These are phyloP conservation scores for Wickerhamiella alocasiicola DNA, from an alignment of 805 yeast genomes.

Conservation along the genomic window DNA sequence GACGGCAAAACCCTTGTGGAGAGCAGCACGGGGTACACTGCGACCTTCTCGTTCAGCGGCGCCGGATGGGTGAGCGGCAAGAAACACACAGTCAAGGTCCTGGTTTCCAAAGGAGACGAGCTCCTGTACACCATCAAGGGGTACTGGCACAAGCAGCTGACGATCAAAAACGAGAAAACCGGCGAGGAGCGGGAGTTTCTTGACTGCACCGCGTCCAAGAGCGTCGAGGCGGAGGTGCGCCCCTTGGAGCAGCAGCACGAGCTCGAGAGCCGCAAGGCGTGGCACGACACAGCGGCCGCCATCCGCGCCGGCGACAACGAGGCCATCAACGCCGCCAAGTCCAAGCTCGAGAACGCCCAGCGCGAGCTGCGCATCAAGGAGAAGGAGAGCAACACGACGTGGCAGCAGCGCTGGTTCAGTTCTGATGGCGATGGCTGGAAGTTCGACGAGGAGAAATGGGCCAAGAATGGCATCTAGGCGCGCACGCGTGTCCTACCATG, in stretches of 20 bases:
- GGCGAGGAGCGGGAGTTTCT: conserved; percentile 25
- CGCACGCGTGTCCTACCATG: too few relatives aligned
- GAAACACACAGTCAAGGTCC: conserved; percentile 83
- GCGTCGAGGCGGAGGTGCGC: conserved; percentile 54
- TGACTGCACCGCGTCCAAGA: conserved; percentile 25
- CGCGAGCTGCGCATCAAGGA: conserved; percentile 72
- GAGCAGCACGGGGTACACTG: conserved; percentile 62
- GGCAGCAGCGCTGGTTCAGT: conserved; percentile 81
- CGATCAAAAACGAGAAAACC: conserved; percentile 44
- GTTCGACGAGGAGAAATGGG: conserved; percentile 21
- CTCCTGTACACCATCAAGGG: conserved; percentile 74
- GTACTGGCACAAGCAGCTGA: conserved; percentile 61
- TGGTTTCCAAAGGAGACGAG: conserved; percentile 47
- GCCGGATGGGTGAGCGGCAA: conserved; percentile 93
- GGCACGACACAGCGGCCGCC: conserved; percentile 84
- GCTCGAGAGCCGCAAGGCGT: conserved; percentile 78
- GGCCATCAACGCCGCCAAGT: conserved; percentile 60
- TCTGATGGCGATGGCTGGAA: conserved; percentile 21
- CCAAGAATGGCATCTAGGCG: too few relatives aligned
- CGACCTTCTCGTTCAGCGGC: conserved; percentile 71
- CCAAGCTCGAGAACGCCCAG: conserved; percentile 70
- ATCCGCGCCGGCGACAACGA: conserved; percentile 64
- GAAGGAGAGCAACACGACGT: conserved; percentile 43
- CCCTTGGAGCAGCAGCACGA: conserved; percentile 70
- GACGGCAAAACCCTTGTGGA: conserved; percentile 82